Evolutionary conservation across 1,284 basidiomycete species (phyloP).

Genomic region (Peniophora sp.): DNA sequence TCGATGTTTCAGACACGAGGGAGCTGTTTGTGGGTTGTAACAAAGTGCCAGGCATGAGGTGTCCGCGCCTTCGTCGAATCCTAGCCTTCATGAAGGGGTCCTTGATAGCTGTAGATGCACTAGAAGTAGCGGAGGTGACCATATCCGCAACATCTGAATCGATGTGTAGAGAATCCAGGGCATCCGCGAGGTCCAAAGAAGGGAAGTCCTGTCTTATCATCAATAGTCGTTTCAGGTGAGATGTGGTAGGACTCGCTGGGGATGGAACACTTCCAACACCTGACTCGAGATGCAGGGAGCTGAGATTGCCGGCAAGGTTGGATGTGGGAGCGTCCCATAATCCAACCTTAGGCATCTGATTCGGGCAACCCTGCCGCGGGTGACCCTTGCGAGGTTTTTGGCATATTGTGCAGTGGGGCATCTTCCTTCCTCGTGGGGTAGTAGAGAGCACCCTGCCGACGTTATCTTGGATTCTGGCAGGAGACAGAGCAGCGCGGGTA

Average conservation of each 20-base stretch:
- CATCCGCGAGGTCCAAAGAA: too few species aligned
- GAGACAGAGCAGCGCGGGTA: constrained; percentile 4
- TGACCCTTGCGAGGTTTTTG: constrained; percentile 14
- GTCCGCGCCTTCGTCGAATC: constrained; percentile 11
- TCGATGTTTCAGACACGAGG: neutral
- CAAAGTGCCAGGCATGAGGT: constrained; percentile 47
- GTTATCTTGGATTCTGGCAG: constrained; percentile 1
- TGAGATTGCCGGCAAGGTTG: constrained; percentile 4
- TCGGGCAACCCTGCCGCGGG: constrained; percentile 14
- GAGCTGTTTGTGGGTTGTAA: constrained; percentile 37
- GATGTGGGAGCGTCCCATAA: neutral
- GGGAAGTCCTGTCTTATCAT: too few species aligned
- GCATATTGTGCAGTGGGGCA: constrained; percentile 14
- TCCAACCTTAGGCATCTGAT: neutral
- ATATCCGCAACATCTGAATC: too few species aligned
- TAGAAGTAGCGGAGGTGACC: too few species aligned
- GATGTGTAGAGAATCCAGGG: too few species aligned
- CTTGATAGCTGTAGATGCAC: neutral
- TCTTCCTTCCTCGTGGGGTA: constrained; percentile 10
- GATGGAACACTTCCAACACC: neutral
- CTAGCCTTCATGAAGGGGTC: constrained; percentile 10
- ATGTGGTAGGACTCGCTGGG: constrained; percentile 1
- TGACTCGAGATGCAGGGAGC: constrained; percentile 6
- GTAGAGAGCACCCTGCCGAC: constrained; percentile 7
- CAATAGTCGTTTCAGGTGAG: too few species aligned